These are phyloP conservation scores for Debaryomyces nepalensis DNA, from an alignment of 1,139 yeast species.

Conservation along the genomic window DNA sequence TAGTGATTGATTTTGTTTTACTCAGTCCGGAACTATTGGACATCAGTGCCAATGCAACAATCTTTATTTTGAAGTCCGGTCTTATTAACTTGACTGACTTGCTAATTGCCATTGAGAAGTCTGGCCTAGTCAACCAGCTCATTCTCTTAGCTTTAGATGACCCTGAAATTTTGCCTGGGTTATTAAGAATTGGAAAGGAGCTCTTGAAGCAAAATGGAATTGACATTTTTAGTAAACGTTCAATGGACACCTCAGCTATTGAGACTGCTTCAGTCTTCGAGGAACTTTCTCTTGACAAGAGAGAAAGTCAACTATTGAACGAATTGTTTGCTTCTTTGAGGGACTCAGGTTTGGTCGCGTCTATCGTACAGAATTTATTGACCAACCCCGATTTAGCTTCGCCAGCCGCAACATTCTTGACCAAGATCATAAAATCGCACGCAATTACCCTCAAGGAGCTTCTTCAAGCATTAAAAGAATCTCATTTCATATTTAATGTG, in stretches of 20 bases:
- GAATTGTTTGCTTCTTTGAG: conserved; percentile 30
- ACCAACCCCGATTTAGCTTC: conserved; percentile 33
- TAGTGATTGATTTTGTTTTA: conserved; percentile 31
- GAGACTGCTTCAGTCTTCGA: neutral
- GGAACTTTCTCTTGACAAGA: conserved; percentile 18
- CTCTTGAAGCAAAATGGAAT: conserved; percentile 28
- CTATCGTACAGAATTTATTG: conserved; percentile 31
- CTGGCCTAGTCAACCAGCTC: conserved; percentile 34
- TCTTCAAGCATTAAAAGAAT: conserved; percentile 28
- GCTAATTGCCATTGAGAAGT: conserved; percentile 33
- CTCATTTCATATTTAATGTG: conserved; percentile 25
- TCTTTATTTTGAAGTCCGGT: conserved; percentile 27
- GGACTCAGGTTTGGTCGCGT: conserved; percentile 37
- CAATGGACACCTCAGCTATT: conserved; percentile 1
- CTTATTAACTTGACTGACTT: conserved; percentile 31
- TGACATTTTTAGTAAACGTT: conserved; percentile 19
- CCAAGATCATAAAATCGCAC: conserved; percentile 28
- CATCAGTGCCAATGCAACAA: conserved; percentile 27
- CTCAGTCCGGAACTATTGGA: conserved; percentile 31
- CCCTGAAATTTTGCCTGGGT: conserved; percentile 34
- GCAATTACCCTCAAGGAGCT: conserved; percentile 29
- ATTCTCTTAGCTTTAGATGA: conserved; percentile 31
- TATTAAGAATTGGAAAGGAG: conserved; percentile 30
- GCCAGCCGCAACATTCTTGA: conserved; percentile 34
- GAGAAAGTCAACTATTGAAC: conserved; percentile 31